Base-by-base conservation (phyloP, 2,329 filamentous ascomycete species). In the Ophiostoma angusticollis region DNA sequence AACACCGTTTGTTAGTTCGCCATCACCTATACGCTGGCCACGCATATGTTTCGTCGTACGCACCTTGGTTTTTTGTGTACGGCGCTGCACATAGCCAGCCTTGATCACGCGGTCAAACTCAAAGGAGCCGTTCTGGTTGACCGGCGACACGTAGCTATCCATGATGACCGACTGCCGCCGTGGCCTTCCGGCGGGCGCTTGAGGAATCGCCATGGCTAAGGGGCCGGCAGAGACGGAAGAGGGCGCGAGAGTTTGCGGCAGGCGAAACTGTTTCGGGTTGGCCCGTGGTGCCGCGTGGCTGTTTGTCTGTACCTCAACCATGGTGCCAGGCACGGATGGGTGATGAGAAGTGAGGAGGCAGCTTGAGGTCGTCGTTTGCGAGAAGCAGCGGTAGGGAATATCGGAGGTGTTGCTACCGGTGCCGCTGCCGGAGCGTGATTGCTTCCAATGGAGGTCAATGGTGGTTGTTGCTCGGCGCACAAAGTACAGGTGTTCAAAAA, bases 101-200 rank as follows among this genome's bases (percentile, higher is more conserved):
- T 93, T 96, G 58, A 96, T 72, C 40, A 96, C 84, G 36, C 86
- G 80, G 59, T 98, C 91, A 54, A 93, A 93, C 54, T 91, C 87
- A 58, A 94, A 98, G 59, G 85, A 91, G 46, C 91, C 91, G 59
- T 93, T 87, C 59, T 93, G 80, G 55, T 89, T 93, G 47, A 96
- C 85, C 5, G 86, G 84, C 22, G 84, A 91, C 25, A 37, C 25
- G 53, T 85, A 78, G 13, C 78, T 68, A 47, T 82, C 76, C 31
- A 80, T 55, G 19, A 63, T 65, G 19, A 74, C 58, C 49, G 72
- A 67, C 40, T 46, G 56, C 41, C 51, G 55, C n/a, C 54, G 54
- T 31, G 52, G 52, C 13, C n/a, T n/a, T n/a, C n/a, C n/a, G n/a
- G 55, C 43, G 14, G 52, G 49, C 24, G 44, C 43, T 12, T 49